Conservation (phyloP, 2,329 filamentous ascomycete species). For the Atkinsonella texensis region DNA sequence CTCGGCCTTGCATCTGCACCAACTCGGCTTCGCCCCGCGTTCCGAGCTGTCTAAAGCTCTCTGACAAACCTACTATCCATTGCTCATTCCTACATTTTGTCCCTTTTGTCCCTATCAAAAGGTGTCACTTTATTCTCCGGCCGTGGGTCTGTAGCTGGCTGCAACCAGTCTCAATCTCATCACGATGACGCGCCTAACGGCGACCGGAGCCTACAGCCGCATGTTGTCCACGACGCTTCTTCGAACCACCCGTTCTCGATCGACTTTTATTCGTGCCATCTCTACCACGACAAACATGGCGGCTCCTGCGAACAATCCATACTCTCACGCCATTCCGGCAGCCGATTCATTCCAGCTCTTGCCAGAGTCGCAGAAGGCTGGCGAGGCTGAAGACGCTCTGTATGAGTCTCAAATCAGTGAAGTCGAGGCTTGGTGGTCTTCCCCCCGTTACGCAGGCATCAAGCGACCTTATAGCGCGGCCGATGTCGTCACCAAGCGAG, state of each 20-base stretch:
- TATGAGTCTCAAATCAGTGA: conserved; percentile 76
- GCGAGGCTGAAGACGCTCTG: conserved; percentile 69
- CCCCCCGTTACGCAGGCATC: conserved; percentile 75
- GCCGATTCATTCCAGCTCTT: conserved; percentile 81
- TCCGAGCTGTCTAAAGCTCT: background rate
- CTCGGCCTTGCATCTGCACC: background rate
- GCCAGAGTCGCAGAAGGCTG: conserved; percentile 63
- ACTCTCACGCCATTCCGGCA: conserved; percentile 23
- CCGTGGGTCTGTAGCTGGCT: too few relatives aligned
- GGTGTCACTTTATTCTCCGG: too few relatives aligned
- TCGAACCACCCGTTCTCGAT: conserved; percentile 8
- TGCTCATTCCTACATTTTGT: background rate
- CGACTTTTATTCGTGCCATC: conserved; percentile 17
- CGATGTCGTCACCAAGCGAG: conserved; percentile 88
- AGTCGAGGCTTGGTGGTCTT: conserved; percentile 84
- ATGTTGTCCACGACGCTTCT: conserved; percentile 11
- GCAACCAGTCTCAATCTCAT: background rate
- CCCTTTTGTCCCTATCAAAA: too few relatives aligned
- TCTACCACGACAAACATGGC: conserved; percentile 22
- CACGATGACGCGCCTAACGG: conserved; percentile 22
- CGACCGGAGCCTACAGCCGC: conserved; percentile 19
- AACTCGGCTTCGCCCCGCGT: background rate
- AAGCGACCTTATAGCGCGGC: conserved; percentile 82
- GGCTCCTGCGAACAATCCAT: conserved; percentile 14
- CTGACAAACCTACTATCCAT: background rate